Evolutionary conservation across 495 filamentous ascomycete genomes (phyloP).

Genomic region (Lasiosphaeria miniovina): DNA sequence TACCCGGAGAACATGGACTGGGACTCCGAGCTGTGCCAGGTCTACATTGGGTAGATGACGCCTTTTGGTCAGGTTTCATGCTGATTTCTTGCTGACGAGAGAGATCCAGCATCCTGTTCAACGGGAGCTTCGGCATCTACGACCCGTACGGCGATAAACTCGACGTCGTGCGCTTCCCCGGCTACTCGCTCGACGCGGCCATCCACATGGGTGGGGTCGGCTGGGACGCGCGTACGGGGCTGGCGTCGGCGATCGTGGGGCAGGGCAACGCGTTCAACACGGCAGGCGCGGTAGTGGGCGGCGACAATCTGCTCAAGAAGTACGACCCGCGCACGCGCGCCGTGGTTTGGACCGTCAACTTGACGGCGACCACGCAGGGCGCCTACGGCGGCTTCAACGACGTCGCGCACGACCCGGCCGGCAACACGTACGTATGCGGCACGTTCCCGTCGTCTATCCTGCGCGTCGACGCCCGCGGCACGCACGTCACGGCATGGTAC

Average conservation of each 20-base stretch:
- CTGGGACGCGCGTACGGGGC: conserved; percentile 28
- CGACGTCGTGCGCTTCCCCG: conserved; percentile 25
- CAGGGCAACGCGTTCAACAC: conserved; percentile 28
- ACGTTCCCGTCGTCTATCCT: conserved; percentile 30
- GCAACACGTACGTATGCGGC: conserved; percentile 31
- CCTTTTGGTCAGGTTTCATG: neutral
- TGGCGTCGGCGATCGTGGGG: conserved; percentile 27
- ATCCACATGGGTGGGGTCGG: conserved; percentile 33
- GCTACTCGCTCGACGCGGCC: conserved; percentile 25
- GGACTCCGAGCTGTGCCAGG: conserved; percentile 29
- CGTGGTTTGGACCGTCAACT: conserved; percentile 30
- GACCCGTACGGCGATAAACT: conserved; percentile 30
- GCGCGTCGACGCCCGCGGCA: conserved; percentile 24
- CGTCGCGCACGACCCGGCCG: conserved; percentile 27
- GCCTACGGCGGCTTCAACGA: conserved; percentile 33
- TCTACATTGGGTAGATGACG: conserved; percentile 22
- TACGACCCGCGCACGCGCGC: conserved; percentile 19
- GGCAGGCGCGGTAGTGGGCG: conserved; percentile 25
- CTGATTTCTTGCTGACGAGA: neutral
- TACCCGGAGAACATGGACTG: conserved; percentile 39
- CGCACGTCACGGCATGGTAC: conserved; percentile 25
- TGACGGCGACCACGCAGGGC: conserved; percentile 25
- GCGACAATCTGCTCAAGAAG: conserved; percentile 29
- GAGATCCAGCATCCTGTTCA: conserved; percentile 17
- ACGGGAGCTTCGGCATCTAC: conserved; percentile 28